Conservation (phyloP, 139 green algal genomes). For the Diplosphaera chodatii region DNA sequence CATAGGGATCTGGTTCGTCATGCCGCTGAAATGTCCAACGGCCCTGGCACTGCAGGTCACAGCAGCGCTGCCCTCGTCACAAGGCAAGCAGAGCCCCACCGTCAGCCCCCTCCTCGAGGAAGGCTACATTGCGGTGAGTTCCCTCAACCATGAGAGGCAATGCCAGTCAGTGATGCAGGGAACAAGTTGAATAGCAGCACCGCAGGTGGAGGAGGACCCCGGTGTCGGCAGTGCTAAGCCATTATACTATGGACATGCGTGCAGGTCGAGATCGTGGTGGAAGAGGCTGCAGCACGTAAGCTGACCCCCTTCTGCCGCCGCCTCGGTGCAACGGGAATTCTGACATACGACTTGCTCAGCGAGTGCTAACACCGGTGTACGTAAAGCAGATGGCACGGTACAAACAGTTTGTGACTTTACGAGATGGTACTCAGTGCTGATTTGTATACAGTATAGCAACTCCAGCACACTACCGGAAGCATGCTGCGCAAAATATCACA, state of each 20-base stretch:
- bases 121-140: conserved; percentile 15
- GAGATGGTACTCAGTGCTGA: no score
- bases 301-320: conserved; percentile 20
- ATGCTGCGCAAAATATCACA: no score
- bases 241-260: background rate
- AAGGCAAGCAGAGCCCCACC: conserved; percentile 22
- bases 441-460: no score
- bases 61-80: conserved; percentile 12
- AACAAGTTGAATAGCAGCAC: no score
- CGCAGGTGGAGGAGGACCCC: no score
- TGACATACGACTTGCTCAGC: conserved; percentile 14
- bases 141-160: background rate
- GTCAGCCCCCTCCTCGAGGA: conserved; percentile 14
- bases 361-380: no score
- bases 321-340: conserved; percentile 24
- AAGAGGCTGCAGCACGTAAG: conserved; percentile 17
- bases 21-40: background rate
- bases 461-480: no score
- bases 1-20: background rate
- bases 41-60: conserved; percentile 8
- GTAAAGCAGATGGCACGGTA: no score
- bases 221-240: background rate
- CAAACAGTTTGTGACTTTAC: no score
- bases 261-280: conserved; percentile 27
- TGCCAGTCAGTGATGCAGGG: background rate